Evolutionary conservation across 305 asterid species (phyloP).

Genomic region (Solanum hybrid): DNA sequence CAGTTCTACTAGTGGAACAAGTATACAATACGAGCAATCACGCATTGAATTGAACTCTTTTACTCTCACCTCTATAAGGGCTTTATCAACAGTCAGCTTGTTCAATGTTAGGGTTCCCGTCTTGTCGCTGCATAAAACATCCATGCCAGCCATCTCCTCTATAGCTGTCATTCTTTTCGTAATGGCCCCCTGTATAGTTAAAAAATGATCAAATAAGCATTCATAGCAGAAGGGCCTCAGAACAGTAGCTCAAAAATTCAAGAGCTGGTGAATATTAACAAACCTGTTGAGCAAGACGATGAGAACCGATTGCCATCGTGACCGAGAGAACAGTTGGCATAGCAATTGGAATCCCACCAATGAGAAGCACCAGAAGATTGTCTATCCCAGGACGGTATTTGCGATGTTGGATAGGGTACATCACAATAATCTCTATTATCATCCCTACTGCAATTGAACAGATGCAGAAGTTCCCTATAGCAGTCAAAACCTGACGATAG

Average conservation of each 20-base stretch:
- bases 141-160: conserved; percentile 99
- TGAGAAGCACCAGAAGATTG: conserved; percentile 94
- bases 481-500: conserved; percentile 76
- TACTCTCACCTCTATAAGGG: conserved; percentile 68
- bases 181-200: conserved; percentile 69
- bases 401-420: conserved; percentile 94
- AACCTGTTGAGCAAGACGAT: conserved; percentile 97
- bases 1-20: background rate
- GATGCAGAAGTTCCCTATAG: conserved; percentile 96
- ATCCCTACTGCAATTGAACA: conserved; percentile 97
- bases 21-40: background rate
- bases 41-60: background rate
- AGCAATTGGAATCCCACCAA: conserved; percentile 98
- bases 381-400: conserved; percentile 91
- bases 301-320: conserved; percentile 98
- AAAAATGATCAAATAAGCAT: conserved; percentile 8
- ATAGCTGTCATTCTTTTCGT: conserved; percentile 99
- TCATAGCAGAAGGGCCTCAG: background rate
- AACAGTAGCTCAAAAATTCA: conserved; percentile 5
- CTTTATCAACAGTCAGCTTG: conserved; percentile 91
- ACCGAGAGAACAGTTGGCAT: conserved; percentile 99
- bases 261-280: conserved; percentile 5
- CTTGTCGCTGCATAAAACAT: conserved; percentile 93
- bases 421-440: conserved; percentile 83
- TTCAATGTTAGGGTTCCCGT: conserved; percentile 87